These are phyloP conservation scores for Mycena vitilis DNA, from an alignment of 768 basidiomycete genomes.

Conservation along the genomic window DNA sequence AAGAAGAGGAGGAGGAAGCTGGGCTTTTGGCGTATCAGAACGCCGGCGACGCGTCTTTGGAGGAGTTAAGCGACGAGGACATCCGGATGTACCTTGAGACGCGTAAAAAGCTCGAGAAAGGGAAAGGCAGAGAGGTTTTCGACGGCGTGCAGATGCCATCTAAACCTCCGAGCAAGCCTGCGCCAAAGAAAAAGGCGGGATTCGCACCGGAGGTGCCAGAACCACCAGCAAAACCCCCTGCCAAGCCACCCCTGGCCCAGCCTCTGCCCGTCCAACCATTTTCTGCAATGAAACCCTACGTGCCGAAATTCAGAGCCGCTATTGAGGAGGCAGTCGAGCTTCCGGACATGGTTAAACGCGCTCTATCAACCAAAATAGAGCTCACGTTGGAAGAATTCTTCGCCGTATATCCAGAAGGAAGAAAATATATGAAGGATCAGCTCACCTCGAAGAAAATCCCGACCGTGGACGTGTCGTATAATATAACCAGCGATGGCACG, in stretches of 20 bases:
- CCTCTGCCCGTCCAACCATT: background rate
- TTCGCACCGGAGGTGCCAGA: background rate
- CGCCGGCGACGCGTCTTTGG: background rate
- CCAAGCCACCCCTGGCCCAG: background rate
- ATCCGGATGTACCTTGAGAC: slow-evolving; percentile 1
- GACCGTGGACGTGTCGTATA: too few species aligned
- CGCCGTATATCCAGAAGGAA: too few species aligned
- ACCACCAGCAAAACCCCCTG: background rate
- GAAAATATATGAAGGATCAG: too few species aligned
- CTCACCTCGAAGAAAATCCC: too few species aligned
- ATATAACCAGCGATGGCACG: too few species aligned
- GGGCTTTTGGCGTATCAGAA: background rate
- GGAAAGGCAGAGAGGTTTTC: background rate
- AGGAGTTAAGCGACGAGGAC: background rate
- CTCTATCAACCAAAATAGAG: too few species aligned
- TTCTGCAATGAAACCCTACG: too few species aligned
- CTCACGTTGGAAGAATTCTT: too few species aligned
- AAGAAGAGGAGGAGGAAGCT: background rate
- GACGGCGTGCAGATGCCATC: background rate
- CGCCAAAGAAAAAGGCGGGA: background rate
- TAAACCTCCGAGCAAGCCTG: background rate
- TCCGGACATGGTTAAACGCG: too few species aligned
- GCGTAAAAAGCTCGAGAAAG: background rate
- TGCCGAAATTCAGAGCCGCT: too few species aligned
- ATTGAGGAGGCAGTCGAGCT: too few species aligned